Conservation (phyloP, 2,329 filamentous ascomycete species). For the Aaosphaeria arxii region DNA sequence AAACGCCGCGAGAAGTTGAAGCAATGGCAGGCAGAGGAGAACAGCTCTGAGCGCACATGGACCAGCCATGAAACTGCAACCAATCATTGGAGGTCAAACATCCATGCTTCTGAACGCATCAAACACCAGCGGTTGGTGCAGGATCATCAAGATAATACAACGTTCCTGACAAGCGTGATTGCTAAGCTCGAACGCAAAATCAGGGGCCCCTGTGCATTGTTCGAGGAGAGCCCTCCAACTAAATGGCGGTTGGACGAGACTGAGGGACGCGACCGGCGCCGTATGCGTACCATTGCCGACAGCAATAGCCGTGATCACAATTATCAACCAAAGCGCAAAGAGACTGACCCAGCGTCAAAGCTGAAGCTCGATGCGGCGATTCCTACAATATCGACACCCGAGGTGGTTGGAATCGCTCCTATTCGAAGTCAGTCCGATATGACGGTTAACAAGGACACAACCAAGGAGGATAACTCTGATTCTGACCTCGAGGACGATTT, state of each 20-base stretch:
- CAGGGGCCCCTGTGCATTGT: constrained; percentile 74
- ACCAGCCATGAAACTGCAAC: constrained; percentile 84
- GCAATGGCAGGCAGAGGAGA: constrained; percentile 71
- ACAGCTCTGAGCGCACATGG: constrained; percentile 67
- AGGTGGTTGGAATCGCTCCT: constrained; percentile 28
- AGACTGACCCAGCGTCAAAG: constrained; percentile 50
- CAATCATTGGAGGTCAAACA: constrained; percentile 90
- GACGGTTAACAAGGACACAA: constrained; percentile 17
- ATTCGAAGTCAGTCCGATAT: constrained; percentile 19
- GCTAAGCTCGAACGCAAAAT: constrained; percentile 76
- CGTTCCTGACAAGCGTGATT: constrained; percentile 73
- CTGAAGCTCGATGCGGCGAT: constrained; percentile 47
- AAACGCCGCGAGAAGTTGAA: constrained; percentile 81
- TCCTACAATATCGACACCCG: constrained; percentile 24
- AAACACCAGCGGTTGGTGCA: constrained; percentile 87
- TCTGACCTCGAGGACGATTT: constrained; percentile 78
- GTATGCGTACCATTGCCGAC: constrained; percentile 81
- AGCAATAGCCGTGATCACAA: constrained; percentile 62
- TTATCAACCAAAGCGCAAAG: constrained; percentile 81
- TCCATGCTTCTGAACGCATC: constrained; percentile 85
- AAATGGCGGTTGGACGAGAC: constrained; percentile 96
- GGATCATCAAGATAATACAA: constrained; percentile 87
- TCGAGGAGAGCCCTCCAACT: constrained; percentile 60
- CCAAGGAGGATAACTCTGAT: constrained; percentile 42
- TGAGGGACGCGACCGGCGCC: constrained; percentile 93